A percentile compares a stretch with the other conserved stretches of the same genome.
Conservation (phyloP, 192 early-diverging fungal genomes). For the Backusella tarrabulga region DNA sequence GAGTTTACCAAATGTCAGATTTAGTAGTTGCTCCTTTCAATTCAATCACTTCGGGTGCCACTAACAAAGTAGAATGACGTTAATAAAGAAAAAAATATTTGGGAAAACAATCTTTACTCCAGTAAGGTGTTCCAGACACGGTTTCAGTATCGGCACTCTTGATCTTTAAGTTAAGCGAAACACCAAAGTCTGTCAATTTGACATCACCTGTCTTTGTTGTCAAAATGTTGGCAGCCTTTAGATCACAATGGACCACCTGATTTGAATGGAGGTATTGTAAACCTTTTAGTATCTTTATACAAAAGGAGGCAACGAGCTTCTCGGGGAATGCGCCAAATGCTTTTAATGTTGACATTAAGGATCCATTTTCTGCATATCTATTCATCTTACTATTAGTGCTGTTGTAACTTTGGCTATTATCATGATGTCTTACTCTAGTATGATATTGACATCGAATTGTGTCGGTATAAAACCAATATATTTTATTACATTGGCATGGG, state of each 20-base stretch:
- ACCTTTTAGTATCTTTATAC: constrained; percentile 86
- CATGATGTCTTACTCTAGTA: constrained; percentile 57
- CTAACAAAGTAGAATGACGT: constrained; percentile 18
- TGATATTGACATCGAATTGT: constrained; percentile 72
- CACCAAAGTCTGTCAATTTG: constrained; percentile 96
- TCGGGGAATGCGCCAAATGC: constrained; percentile 92
- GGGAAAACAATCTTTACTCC: constrained; percentile 47
- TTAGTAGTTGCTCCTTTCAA: constrained; percentile 82
- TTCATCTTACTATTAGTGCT: neutral
- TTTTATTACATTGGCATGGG: constrained; percentile 80
- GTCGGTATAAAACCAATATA: constrained; percentile 81
- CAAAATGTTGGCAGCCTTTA: constrained; percentile 96
- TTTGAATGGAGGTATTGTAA: constrained; percentile 87
- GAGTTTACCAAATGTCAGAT: constrained; percentile 79
- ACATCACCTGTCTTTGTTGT: constrained; percentile 94
- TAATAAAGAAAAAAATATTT: neutral
- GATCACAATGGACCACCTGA: constrained; percentile 88
- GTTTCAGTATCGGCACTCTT: constrained; percentile 59
- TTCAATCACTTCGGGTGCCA: constrained; percentile 93
- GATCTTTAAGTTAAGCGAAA: constrained; percentile 83
- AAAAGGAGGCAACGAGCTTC: constrained; percentile 82
- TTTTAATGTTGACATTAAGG: constrained; percentile 78
- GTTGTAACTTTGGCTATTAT: too few relatives aligned
- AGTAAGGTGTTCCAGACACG: constrained; percentile 83
- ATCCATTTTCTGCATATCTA: constrained; percentile 89